Conservation (phyloP, 139 green algal genomes). For the Deuterostichococcus epilithicus region DNA sequence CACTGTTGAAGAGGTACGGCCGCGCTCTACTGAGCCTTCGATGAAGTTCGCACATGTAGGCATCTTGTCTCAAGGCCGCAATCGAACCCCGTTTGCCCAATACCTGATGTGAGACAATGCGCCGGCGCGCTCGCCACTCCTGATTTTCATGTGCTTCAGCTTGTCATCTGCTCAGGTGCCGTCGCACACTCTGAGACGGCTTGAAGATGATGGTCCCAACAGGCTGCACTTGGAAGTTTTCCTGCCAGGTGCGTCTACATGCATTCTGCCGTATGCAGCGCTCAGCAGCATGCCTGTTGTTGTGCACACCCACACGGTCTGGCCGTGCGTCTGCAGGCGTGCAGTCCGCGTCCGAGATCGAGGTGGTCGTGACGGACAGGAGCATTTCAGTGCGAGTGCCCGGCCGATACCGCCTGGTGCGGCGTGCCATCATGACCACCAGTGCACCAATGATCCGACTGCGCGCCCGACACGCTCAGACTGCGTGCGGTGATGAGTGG, state of each 20-base stretch:
- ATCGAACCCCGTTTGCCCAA: too few relatives aligned
- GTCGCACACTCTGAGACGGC: background rate
- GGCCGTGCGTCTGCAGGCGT: background rate
- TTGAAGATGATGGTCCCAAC: background rate
- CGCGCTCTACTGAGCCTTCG: too few relatives aligned
- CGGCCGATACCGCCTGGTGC: slow-evolving; percentile 4
- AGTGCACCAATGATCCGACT: background rate
- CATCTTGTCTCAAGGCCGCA: too few relatives aligned
- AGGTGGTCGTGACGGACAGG: background rate
- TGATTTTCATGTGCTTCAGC: background rate
- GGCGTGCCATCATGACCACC: background rate
- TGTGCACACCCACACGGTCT: too few relatives aligned
- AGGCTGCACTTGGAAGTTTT: background rate
- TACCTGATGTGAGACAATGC: too few relatives aligned
- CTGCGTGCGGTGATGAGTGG: slow-evolving; percentile 1
- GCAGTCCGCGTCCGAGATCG: background rate
- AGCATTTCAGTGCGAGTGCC: background rate
- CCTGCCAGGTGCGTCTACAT: background rate
- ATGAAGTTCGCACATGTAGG: too few relatives aligned
- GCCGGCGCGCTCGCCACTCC: background rate
- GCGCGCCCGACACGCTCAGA: background rate
- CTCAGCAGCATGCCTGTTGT: too few relatives aligned
- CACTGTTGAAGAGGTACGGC: too few relatives aligned
- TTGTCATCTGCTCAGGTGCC: background rate
- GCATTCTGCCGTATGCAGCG: too few relatives aligned